Evolutionary conservation across 2,329 filamentous ascomycete species (phyloP), one percentile per base, ranked within the genome.

Genomic region (Colletotrichum sp.): DNA sequence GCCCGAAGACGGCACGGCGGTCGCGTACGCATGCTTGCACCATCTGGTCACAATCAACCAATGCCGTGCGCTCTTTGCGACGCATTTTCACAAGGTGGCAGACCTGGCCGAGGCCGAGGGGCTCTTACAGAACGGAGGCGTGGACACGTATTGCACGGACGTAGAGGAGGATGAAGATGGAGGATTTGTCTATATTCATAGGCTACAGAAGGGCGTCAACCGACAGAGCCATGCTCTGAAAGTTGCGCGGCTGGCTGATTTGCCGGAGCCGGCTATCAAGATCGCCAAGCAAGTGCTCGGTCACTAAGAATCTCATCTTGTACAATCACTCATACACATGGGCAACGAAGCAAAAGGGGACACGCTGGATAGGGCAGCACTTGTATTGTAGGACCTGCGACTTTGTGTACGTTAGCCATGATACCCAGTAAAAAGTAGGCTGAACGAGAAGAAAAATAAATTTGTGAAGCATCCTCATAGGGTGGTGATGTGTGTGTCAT

Each of bases 191-290:
- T 99, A 98, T 86, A 90, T 98, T 71, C 96, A 99, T 86, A 94
- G 90, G 79, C 85, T 99, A 84, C 91, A 92, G 71, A 92, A 90
- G 82, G 97, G 97, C 0, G 92, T 98, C 73, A 99, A 99, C 84
- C 91, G 93, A 68, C 89, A 94, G 78, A 98, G 95, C 77, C 97
- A 99, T 86, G 97, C 98, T 21, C 87, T 99, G 75, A 99, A 98
- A 82, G 97, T 99, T n/a, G 97, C 97, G 3, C 90, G 90, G 77
- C 86, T 99, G 79, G 98, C 97, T 7, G 96, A 95, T 2, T 81
- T 98, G 79, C 96, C 96, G 1, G 91, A 93, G 75, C 87, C 89
- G 60, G 95, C 94, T 5, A 92, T 98, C 71, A 85, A 87, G 26
- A 87, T 95, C 77, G 96, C 96, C 7, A 87, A 84, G 68, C 83